Evolutionary conservation across 176 grass and related monocot species (phyloP).

Genomic region (Dendrocalamus sinicus): DNA sequence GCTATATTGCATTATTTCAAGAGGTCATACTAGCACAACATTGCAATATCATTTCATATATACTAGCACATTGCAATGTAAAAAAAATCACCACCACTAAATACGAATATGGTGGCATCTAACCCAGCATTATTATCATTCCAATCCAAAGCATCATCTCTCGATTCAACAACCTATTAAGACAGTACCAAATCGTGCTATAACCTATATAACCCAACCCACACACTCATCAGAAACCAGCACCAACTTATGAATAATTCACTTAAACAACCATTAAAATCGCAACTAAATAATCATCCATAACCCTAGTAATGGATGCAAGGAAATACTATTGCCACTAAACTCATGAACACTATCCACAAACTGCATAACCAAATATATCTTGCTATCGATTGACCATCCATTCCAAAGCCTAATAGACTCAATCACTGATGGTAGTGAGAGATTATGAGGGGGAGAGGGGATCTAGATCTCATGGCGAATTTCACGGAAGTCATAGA

Average conservation of each 20-base stretch:
- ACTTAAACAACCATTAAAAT: conserved; percentile 3
- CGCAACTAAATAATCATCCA: not conserved
- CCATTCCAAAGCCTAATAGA: not conserved
- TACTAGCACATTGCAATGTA: not conserved
- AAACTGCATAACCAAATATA: not conserved
- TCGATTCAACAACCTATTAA: not conserved
- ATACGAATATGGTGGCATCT: not conserved
- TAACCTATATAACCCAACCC: not conserved
- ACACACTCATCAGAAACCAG: conserved; percentile 6
- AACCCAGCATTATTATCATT: conserved; percentile 7
- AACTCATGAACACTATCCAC: not conserved
- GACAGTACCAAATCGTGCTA: not conserved
- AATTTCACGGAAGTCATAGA: conserved; percentile 85
- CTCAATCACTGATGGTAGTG: not conserved
- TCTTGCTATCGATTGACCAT: not conserved
- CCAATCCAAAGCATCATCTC: not conserved
- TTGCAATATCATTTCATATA: not conserved
- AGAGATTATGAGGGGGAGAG: not conserved
- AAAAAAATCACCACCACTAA: not conserved
- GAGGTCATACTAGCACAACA: not conserved
- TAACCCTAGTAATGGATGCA: not conserved
- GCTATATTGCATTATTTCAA: conserved; percentile 5
- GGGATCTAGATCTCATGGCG: conserved; percentile 87
- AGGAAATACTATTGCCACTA: not conserved
- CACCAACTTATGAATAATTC: not conserved